A percentile compares a stretch with the other conserved stretches of the same genome.
These are phyloP conservation scores for Hordeum pubiflorum DNA, from an alignment of 202 grass and related monocot species.

Conservation along the genomic window DNA sequence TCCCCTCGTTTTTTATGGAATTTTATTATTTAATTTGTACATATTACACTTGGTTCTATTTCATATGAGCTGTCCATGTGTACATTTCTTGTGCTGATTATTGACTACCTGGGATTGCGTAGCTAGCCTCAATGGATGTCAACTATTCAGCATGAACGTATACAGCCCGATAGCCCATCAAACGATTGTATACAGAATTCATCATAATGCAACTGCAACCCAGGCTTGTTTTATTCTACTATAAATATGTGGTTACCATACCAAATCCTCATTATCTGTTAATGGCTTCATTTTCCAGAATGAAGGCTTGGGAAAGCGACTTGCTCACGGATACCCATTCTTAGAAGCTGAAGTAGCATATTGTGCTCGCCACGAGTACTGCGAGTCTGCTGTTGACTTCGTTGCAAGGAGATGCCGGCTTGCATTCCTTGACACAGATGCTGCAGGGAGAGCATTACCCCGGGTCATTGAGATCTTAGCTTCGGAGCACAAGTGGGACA, in stretches of 20 bases:
- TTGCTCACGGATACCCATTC: slow-evolving; percentile 85
- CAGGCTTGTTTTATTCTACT: not conserved
- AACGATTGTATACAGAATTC: not conserved
- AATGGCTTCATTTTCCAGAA: slow-evolving; percentile 32
- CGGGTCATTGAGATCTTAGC: slow-evolving; percentile 69
- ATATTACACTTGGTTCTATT: not conserved
- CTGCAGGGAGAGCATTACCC: slow-evolving; percentile 62
- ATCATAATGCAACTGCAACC: not conserved
- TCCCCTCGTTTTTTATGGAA: not conserved
- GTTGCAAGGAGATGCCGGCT: slow-evolving; percentile 79
- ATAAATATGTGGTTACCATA: not conserved
- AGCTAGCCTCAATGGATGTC: not conserved
- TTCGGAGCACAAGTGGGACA: slow-evolving; percentile 81
- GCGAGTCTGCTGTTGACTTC: slow-evolving; percentile 79
- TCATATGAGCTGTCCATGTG: not conserved
- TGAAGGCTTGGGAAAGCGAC: slow-evolving; percentile 75
- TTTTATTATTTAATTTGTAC: not conserved
- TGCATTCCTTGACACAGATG: slow-evolving; percentile 86
- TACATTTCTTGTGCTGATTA: not conserved
- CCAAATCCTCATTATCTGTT: not conserved
- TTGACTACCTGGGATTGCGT: not conserved
- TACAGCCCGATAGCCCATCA: not conserved
- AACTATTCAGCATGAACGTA: not conserved
- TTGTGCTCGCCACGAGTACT: slow-evolving; percentile 80
- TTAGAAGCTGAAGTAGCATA: slow-evolving; percentile 98